phyloP scores from a whole-genome alignment of 768 basidiomycete genomes.

The Leucosporidium yakuticum region DNA sequence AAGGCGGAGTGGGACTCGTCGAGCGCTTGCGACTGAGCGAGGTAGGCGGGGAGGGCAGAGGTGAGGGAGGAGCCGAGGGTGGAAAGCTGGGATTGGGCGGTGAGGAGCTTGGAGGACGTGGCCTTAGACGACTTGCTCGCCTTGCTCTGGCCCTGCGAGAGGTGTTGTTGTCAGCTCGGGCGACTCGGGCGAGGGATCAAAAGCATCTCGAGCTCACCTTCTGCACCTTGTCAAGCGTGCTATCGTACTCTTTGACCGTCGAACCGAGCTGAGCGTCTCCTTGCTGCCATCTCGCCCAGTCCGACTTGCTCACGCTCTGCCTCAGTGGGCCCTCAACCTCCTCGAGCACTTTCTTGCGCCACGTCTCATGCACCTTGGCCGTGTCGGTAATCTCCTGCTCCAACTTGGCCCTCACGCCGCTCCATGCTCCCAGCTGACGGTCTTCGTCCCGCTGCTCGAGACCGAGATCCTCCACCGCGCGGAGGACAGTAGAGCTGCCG shows the following conservation, averaged over 20 bases:
- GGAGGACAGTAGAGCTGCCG: conserved; percentile 14
- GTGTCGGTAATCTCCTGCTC: conserved; percentile 23
- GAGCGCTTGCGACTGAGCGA: conserved; percentile 13
- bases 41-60: conserved; percentile 15
- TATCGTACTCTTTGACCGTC: conserved; percentile 28
- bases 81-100: conserved; percentile 20
- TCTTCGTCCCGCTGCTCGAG: background rate
- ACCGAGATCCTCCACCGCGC: conserved; percentile 5
- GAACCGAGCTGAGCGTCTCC: conserved; percentile 6
- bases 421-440: conserved; percentile 8
- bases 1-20: conserved; percentile 22
- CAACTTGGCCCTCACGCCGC: background rate
- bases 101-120: conserved; percentile 27
- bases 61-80: conserved; percentile 22
- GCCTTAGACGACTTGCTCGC: conserved; percentile 17
- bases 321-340: conserved; percentile 25
- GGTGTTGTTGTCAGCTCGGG: background rate
- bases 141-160: conserved; percentile 24
- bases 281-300: conserved; percentile 24
- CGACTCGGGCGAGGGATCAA: background rate
- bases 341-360: conserved; percentile 10
- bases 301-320: conserved; percentile 7
- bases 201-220: conserved; percentile 19
- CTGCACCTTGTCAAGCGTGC: conserved; percentile 19
- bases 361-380: conserved; percentile 22